Conservation (phyloP, 345 rosid species). For the Syzygium jambos region DNA sequence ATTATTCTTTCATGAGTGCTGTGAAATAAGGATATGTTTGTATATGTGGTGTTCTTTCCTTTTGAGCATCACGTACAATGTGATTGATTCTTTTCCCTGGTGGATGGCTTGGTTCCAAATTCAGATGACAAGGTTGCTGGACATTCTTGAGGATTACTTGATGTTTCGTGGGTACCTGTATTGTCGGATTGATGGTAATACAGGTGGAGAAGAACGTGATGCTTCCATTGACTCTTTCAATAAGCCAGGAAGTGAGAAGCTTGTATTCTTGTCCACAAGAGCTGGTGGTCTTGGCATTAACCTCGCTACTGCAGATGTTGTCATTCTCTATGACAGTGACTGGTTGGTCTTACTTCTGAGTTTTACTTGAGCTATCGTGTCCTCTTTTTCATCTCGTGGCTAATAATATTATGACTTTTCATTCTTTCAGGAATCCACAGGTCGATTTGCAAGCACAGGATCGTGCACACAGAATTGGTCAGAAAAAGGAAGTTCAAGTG, state of each 20-base stretch:
- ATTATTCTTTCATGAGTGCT: not conserved
- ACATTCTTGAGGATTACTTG: conserved; percentile 96
- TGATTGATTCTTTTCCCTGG: not conserved
- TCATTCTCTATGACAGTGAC: conserved; percentile 97
- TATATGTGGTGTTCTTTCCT: not conserved
- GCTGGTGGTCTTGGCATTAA: conserved; percentile 99
- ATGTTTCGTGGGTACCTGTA: conserved; percentile 84
- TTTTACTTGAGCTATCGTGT: not conserved
- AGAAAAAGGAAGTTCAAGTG: conserved; percentile 99
- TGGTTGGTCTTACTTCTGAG: conserved; percentile 40
- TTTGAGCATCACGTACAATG: not conserved
- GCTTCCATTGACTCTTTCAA: conserved; percentile 94
- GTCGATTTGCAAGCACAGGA: conserved; percentile 99
- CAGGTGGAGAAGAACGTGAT: conserved; percentile 99
- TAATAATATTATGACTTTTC: not conserved
- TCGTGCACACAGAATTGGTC: conserved; percentile 99
- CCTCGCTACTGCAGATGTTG: conserved; percentile 99
- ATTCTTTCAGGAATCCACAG: conserved; percentile 85
- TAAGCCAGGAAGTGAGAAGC: conserved; percentile 96
- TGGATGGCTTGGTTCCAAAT: not conserved
- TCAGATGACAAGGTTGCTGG: conserved; percentile 97
- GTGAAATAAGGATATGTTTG: not conserved
- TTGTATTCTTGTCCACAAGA: conserved; percentile 93
- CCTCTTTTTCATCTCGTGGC: not conserved
- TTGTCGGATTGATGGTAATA: conserved; percentile 99